These are phyloP conservation scores for Calvatia gigantea DNA, from an alignment of 768 basidiomycete genomes.

Conservation along the genomic window DNA sequence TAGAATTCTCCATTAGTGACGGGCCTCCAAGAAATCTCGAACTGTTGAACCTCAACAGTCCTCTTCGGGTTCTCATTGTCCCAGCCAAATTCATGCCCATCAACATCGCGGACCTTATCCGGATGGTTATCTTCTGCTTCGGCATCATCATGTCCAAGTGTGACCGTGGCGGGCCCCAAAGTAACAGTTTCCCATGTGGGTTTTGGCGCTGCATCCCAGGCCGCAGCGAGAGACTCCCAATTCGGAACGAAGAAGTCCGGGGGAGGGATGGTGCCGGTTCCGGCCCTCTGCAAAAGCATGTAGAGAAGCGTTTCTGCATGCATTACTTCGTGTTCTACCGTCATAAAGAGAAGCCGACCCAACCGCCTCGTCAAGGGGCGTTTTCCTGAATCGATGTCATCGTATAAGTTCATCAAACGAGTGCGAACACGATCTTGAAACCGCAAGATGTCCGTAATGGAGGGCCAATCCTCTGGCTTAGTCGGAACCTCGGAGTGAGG, in stretches of 20 bases:
- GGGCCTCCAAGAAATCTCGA: slow-evolving; percentile 82
- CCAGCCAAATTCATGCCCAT: slow-evolving; percentile 82
- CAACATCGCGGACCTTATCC: slow-evolving; percentile 32
- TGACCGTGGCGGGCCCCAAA: slow-evolving; percentile 56
- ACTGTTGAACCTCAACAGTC: slow-evolving; percentile 55
- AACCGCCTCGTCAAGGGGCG: slow-evolving; percentile 57
- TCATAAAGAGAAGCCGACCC: slow-evolving; percentile 85
- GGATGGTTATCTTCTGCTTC: slow-evolving; percentile 61
- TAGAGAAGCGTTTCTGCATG: slow-evolving; percentile 93
- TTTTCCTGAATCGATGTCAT: slow-evolving; percentile 53
- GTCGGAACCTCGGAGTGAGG: slow-evolving; percentile 87
- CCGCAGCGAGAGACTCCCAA: slow-evolving; percentile 52
- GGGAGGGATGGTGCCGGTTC: slow-evolving; percentile 77
- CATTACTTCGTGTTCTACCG: slow-evolving; percentile 85
- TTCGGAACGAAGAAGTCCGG: slow-evolving; percentile 68
- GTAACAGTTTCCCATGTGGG: slow-evolving; percentile 43
- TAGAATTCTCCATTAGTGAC: slow-evolving; percentile 88
- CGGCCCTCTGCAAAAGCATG: slow-evolving; percentile 86
- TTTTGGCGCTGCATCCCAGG: slow-evolving; percentile 47
- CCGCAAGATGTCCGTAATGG: slow-evolving; percentile 58
- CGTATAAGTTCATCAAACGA: slow-evolving; percentile 71
- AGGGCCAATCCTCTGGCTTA: slow-evolving; percentile 84
- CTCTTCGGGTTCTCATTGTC: slow-evolving; percentile 86
- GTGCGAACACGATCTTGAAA: slow-evolving; percentile 78
- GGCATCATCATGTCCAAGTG: slow-evolving; percentile 78